Percentiles rank a stretch among this genome's conserved stretches.
Conservation (phyloP, 352 stramenopile genomes). For the Nothophytophthora sp. region DNA sequence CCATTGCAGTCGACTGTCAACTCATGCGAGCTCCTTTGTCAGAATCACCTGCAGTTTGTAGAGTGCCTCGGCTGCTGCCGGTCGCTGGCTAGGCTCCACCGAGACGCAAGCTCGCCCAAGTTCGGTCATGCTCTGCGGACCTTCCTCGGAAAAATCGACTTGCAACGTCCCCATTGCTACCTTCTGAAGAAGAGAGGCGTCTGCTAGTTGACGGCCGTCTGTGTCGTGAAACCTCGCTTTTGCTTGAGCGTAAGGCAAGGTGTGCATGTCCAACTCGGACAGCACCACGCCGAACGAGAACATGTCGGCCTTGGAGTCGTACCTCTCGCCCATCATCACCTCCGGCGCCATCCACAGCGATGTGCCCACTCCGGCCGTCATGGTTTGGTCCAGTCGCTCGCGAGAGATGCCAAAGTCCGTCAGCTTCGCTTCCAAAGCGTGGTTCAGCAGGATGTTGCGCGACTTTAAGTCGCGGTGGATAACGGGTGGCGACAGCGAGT, state of each 20-base stretch:
- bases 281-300: conserved; percentile 34
- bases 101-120: conserved; percentile 28
- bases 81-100: conserved; percentile 30
- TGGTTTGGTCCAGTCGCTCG: conserved; percentile 6
- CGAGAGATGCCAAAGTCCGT: conserved; percentile 56
- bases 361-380: conserved; percentile 19
- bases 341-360: conserved; percentile 22
- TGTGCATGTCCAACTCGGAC: conserved; percentile 35
- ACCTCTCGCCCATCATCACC: conserved; percentile 18
- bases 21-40: too few relatives aligned
- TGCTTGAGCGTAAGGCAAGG: conserved; percentile 15
- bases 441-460: conserved; percentile 63
- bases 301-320: conserved; percentile 24
- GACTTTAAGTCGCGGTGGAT: conserved; percentile 80
- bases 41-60: conserved; percentile 34
- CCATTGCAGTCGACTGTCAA: too few relatives aligned
- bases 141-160: conserved; percentile 12
- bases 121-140: conserved; percentile 21
- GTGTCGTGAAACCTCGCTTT: not conserved
- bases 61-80: conserved; percentile 47
- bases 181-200: conserved; percentile 22
- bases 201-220: conserved; percentile 19
- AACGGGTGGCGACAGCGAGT: conserved; percentile 41
- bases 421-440: conserved; percentile 43
- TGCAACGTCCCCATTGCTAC: conserved; percentile 17